Conservation (phyloP, 305 asterid genomes). For the Fraxinus latifolia region DNA sequence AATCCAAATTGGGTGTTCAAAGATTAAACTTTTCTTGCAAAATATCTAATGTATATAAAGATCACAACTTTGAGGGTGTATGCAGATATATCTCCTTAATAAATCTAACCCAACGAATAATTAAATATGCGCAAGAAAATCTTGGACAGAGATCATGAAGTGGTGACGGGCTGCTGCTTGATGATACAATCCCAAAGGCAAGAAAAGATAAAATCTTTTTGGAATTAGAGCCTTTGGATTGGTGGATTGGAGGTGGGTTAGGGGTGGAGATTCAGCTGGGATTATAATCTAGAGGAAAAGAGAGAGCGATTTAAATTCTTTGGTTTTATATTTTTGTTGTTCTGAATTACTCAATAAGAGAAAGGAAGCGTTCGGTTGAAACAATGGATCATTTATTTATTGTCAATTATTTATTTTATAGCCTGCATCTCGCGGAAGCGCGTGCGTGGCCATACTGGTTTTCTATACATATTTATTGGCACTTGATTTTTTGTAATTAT, state of each 20-base stretch:
- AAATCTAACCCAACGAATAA: neutral
- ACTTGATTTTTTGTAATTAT: neutral
- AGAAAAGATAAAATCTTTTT: conserved; percentile 16
- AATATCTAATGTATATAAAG: conserved; percentile 3
- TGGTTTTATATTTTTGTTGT: neutral
- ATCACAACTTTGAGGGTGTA: neutral
- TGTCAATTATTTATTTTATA: neutral
- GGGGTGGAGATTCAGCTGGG: conserved; percentile 27
- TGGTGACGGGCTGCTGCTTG: conserved; percentile 4
- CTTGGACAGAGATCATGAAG: conserved; percentile 15
- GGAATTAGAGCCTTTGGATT: conserved; percentile 2
- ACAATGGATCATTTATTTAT: neutral
- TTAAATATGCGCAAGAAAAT: conserved; percentile 18
- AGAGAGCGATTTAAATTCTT: neutral
- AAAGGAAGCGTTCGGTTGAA: neutral
- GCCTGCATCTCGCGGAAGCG: neutral
- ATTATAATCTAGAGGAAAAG: neutral
- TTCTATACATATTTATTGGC: neutral
- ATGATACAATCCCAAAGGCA: conserved; percentile 27
- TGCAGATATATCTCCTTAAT: neutral
- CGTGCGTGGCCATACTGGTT: neutral
- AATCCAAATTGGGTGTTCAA: conserved; percentile 20
- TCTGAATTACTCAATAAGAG: neutral
- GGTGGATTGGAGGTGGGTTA: conserved; percentile 3
- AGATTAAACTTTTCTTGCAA: conserved; percentile 21